Percentiles rank a stretch among this genome's conserved stretches.
phyloP scores from a whole-genome alignment of 257 asterid genomes.

The Osmanthus fragrans region DNA sequence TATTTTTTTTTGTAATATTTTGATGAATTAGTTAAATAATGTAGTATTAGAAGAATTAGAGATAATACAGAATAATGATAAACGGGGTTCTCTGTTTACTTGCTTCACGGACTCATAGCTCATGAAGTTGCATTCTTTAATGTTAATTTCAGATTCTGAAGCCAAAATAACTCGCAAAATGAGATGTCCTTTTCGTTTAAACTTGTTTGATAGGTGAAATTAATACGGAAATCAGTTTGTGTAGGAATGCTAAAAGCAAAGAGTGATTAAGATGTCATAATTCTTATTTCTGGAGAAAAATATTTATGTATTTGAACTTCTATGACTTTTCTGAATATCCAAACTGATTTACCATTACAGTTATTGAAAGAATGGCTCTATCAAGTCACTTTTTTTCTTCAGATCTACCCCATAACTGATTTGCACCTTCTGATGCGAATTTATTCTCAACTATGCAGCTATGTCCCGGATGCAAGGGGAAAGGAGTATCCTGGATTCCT shows the following conservation, averaged over 20 bases:
- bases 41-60: neutral
- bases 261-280: neutral
- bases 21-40: neutral
- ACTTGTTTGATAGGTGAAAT: conserved; percentile 15
- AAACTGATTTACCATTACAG: conserved; percentile 5
- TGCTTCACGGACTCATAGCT: neutral
- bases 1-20: neutral
- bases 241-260: neutral
- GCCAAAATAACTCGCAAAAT: neutral
- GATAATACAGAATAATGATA: neutral
- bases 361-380: neutral
- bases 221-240: neutral
- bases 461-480: conserved; percentile 61
- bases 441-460: conserved; percentile 22
- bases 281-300: neutral
- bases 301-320: neutral
- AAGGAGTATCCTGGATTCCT: conserved; percentile 56
- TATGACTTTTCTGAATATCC: neutral
- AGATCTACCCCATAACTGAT: conserved; percentile 20
- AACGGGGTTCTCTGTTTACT: neutral
- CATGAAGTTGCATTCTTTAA: conserved; percentile 23
- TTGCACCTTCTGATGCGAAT: conserved; percentile 11
- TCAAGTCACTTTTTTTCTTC: conserved; percentile 16
- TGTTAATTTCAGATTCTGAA: conserved; percentile 1
- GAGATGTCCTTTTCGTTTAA: neutral